phyloP scores from a whole-genome alignment of 31 red algal species.

The Asparagopsis taxiformis region DNA sequence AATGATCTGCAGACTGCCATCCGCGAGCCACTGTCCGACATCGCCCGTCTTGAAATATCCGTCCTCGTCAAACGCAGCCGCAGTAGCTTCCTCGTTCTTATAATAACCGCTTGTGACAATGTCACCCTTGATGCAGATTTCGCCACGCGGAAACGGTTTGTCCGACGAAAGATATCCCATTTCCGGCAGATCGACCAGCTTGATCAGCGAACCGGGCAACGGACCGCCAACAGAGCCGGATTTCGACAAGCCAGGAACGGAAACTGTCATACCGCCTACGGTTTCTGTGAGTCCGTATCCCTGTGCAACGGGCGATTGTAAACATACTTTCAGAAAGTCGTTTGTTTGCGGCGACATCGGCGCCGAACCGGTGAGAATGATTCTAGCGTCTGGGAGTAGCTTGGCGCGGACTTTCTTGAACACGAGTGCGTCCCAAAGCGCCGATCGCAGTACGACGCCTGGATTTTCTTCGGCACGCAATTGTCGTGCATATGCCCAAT shows the following conservation, averaged over 20 bases:
- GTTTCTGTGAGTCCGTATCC: conserved; percentile 98
- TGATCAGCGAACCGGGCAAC: conserved; percentile 76
- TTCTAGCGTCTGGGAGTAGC: conserved; percentile 62
- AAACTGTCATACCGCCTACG: conserved; percentile 77
- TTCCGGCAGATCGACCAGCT: conserved; percentile 87
- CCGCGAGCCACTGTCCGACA: conserved; percentile 67
- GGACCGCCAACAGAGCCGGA: conserved; percentile 71
- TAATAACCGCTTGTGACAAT: conserved; percentile 82
- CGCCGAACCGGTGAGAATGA: conserved; percentile 87
- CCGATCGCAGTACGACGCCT: conserved; percentile 30
- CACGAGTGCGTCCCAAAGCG: conserved; percentile 84
- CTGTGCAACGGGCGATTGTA: conserved; percentile 80
- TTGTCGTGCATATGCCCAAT: conserved; percentile 71
- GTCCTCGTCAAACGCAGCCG: conserved; percentile 80
- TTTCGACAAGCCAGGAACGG: conserved; percentile 48
- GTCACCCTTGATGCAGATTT: conserved; percentile 79
- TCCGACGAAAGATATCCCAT: conserved; percentile 83
- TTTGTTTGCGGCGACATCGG: conserved; percentile 84
- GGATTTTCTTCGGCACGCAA: conserved; percentile 48
- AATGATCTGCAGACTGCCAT: conserved; percentile 87
- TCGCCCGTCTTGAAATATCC: conserved; percentile 93
- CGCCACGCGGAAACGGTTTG: conserved; percentile 77
- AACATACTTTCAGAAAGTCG: conserved; percentile 89
- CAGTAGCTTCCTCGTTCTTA: conserved; percentile 84
- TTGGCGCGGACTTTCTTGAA: conserved; percentile 74